Evolutionary conservation across 805 yeast genomes (phyloP).

Genomic region (Metschnikowia borealis): DNA sequence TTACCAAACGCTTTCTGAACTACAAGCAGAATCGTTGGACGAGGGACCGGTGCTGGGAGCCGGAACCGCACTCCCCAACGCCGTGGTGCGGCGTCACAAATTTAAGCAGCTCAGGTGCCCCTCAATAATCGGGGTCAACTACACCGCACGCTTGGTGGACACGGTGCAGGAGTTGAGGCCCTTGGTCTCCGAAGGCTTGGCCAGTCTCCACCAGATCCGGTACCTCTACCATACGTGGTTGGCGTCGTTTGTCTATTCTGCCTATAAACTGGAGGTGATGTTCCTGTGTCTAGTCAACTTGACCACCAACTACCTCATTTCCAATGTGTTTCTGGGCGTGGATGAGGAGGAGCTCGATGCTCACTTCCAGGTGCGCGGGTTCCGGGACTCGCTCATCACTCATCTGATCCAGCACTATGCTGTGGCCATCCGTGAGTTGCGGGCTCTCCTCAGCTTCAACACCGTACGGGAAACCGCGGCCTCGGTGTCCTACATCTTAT

Average conservation of each 20-base stretch:
- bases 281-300: slow-evolving; percentile 36
- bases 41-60: not conserved
- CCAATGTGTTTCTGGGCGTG: slow-evolving; percentile 24
- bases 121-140: not conserved
- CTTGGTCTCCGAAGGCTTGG: slow-evolving; percentile 23
- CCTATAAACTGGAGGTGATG: slow-evolving; percentile 25
- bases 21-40: not conserved
- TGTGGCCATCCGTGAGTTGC: slow-evolving; percentile 31
- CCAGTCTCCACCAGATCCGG: slow-evolving; percentile 26
- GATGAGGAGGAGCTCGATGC: slow-evolving; percentile 6
- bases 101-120: slow-evolving; percentile 2
- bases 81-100: not conserved
- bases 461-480: slow-evolving; percentile 30
- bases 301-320: slow-evolving; percentile 36
- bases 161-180: slow-evolving; percentile 14
- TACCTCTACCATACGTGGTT: slow-evolving; percentile 32
- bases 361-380: slow-evolving; percentile 12
- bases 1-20: not conserved
- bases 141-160: slow-evolving; percentile 2
- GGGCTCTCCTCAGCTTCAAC: slow-evolving; percentile 26
- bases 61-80: slow-evolving; percentile 10
- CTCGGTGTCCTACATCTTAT: slow-evolving; percentile 33
- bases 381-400: slow-evolving; percentile 27
- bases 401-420: slow-evolving; percentile 36
- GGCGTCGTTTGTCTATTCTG: slow-evolving; percentile 25